Conservation (phyloP, 2,329 filamentous ascomycete species). For the Knufia fluminis region DNA sequence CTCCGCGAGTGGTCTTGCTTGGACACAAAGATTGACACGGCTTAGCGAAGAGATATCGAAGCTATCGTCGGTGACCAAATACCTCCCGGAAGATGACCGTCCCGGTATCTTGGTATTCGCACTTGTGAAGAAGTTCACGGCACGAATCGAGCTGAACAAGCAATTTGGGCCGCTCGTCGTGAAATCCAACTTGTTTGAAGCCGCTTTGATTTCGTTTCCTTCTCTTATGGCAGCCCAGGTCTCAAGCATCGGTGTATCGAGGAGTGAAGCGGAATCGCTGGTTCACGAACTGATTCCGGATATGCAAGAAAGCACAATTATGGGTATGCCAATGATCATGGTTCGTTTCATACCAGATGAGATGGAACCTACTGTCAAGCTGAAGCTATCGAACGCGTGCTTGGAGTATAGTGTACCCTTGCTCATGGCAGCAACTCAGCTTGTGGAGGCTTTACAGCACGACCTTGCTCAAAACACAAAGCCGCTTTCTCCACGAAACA, state of each 20-base stretch:
- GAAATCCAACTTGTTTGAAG: conserved; percentile 54
- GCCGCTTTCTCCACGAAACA: conserved; percentile 49
- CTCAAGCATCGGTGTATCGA: conserved; percentile 52
- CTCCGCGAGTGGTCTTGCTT: conserved; percentile 52
- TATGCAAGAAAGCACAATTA: conserved; percentile 25
- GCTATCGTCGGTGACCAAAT: conserved; percentile 81
- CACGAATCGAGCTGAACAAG: conserved; percentile 55
- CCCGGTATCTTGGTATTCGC: conserved; percentile 74
- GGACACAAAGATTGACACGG: conserved; percentile 58
- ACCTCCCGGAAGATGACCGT: conserved; percentile 88
- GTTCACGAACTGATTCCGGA: conserved; percentile 51
- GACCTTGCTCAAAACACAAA: conserved; percentile 42
- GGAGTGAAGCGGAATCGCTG: conserved; percentile 63
- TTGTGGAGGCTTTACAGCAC: conserved; percentile 59
- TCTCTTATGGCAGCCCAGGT: conserved; percentile 72
- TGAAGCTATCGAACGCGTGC: conserved; percentile 75
- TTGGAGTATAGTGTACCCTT: conserved; percentile 85
- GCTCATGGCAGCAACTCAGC: conserved; percentile 66
- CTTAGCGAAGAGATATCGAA: conserved; percentile 72
- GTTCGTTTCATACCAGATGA: conserved; percentile 86
- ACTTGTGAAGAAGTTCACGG: conserved; percentile 54
- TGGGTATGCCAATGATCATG: conserved; percentile 59
- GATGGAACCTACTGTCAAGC: conserved; percentile 79
- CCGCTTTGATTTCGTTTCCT: conserved; percentile 76
- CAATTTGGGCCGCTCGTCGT: conserved; percentile 57